Evolutionary conservation across 306 rosid genomes (phyloP).

Genomic region (Vicia villosa): DNA sequence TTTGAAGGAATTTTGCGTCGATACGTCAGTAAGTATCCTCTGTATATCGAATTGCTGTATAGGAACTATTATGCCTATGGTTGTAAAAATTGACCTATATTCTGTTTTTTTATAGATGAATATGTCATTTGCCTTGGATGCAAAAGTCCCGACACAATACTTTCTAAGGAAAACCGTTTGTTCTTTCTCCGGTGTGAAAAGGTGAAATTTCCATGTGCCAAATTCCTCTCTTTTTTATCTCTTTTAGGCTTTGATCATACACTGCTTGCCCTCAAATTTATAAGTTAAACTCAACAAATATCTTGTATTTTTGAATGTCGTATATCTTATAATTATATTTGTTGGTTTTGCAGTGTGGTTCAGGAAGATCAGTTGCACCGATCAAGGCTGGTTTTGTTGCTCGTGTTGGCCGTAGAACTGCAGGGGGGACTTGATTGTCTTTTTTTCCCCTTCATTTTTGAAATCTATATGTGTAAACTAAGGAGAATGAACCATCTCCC

Average conservation of each 20-base stretch:
- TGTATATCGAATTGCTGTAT: conserved; percentile 2
- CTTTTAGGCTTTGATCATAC: background rate
- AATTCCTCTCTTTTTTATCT: background rate
- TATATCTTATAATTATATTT: conserved; percentile 6
- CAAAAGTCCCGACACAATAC: conserved; percentile 94
- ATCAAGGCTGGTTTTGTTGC: conserved; percentile 94
- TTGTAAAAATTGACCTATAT: background rate
- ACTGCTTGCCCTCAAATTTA: background rate
- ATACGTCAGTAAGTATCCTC: conserved; percentile 70
- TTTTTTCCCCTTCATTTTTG: background rate
- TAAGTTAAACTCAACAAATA: background rate
- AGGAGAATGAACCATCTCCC: conserved; percentile 10
- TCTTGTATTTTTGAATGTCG: background rate
- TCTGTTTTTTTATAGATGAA: conserved; percentile 58
- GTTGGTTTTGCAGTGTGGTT: conserved; percentile 77
- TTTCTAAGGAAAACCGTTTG: conserved; percentile 88
- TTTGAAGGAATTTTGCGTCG: conserved; percentile 91
- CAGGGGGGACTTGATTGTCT: conserved; percentile 69
- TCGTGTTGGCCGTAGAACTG: conserved; percentile 86
- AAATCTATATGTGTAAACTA: conserved; percentile 11
- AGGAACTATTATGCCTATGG: background rate
- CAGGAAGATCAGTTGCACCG: conserved; percentile 91
- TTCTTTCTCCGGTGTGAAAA: conserved; percentile 94
- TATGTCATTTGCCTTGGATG: conserved; percentile 84
- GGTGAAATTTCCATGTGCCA: conserved; percentile 47